These are phyloP conservation scores for Cornus suecica DNA, from an alignment of 148 eudicot species.

Conservation along the genomic window DNA sequence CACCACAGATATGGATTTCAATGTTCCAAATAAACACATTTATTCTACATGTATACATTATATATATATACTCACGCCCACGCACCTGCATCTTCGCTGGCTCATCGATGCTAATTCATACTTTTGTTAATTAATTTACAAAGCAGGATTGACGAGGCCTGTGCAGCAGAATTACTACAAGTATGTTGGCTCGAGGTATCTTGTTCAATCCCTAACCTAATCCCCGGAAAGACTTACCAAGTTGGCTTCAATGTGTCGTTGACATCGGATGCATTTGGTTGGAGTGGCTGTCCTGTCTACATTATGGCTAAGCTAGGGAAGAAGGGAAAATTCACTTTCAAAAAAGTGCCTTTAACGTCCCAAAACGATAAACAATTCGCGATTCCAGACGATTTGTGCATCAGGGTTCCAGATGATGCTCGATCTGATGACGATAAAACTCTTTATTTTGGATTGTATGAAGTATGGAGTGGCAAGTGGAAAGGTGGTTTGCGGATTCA, in stretches of 20 bases:
- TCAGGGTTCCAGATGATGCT: not conserved
- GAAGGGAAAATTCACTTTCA: not conserved
- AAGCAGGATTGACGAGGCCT: not conserved
- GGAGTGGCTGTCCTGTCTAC: constrained; percentile 12
- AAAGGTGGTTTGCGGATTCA: constrained; percentile 28
- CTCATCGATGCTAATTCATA: not conserved
- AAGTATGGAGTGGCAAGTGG: constrained; percentile 30
- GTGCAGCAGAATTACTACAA: constrained; percentile 14
- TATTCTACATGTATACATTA: too few relatives aligned
- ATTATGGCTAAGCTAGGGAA: constrained; percentile 22
- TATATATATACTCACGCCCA: too few relatives aligned
- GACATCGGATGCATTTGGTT: constrained; percentile 26
- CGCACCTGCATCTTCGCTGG: too few relatives aligned
- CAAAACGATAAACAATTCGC: not conserved
- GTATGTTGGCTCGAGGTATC: constrained; percentile 30
- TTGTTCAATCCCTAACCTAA: not conserved
- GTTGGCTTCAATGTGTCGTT: constrained; percentile 20
- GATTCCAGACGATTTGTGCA: not conserved
- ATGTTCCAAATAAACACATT: too few relatives aligned
- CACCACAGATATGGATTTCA: too few relatives aligned
- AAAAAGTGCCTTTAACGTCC: not conserved
- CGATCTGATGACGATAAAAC: not conserved
- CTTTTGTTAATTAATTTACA: not conserved
- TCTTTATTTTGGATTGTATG: constrained; percentile 23
- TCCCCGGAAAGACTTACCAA: not conserved